Conservation (phyloP, 2,329 filamentous ascomycete genomes). For the Graphilbum ipis-grandicollis region DNA sequence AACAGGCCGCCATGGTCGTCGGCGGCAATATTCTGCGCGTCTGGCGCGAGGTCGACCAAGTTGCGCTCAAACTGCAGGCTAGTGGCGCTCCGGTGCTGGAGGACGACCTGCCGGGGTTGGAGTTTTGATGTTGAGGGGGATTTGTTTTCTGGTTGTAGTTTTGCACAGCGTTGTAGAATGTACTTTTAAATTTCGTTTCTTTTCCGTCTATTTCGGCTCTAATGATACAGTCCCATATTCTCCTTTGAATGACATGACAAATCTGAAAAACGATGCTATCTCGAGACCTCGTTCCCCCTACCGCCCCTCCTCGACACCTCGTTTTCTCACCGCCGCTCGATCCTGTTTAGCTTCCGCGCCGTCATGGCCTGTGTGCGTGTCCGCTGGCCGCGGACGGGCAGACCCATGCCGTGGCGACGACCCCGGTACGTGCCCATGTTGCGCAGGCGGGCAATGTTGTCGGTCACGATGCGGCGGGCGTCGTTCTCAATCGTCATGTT, state of each 20-base stretch:
- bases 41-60: slow-evolving; percentile 61
- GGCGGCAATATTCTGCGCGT: slow-evolving; percentile 73
- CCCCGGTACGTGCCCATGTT: slow-evolving; percentile 87
- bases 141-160: too few species aligned
- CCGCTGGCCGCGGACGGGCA: slow-evolving; percentile 81
- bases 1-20: slow-evolving; percentile 56
- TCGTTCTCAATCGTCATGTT: slow-evolving; percentile 93
- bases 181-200: too few species aligned
- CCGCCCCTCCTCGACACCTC: too few species aligned
- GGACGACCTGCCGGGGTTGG: slow-evolving; percentile 24
- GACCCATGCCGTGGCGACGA: slow-evolving; percentile 75
- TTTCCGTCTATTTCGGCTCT: too few species aligned
- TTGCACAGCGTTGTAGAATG: too few species aligned
- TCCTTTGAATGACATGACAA: neutral
- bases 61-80: slow-evolving; percentile 48
- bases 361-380: slow-evolving; percentile 59
- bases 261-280: too few species aligned
- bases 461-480: slow-evolving; percentile 54
- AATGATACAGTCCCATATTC: slow-evolving; percentile 3
- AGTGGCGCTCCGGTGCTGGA: slow-evolving; percentile 34
- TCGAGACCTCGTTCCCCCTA: too few species aligned
- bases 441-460: slow-evolving; percentile 72
- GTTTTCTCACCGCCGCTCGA: slow-evolving; percentile 32
- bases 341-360: slow-evolving; percentile 42
- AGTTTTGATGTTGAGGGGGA: neutral